Evolutionary conservation across 2,329 filamentous ascomycete species (phyloP).

Genomic region (Chaetoscypha palmicola): DNA sequence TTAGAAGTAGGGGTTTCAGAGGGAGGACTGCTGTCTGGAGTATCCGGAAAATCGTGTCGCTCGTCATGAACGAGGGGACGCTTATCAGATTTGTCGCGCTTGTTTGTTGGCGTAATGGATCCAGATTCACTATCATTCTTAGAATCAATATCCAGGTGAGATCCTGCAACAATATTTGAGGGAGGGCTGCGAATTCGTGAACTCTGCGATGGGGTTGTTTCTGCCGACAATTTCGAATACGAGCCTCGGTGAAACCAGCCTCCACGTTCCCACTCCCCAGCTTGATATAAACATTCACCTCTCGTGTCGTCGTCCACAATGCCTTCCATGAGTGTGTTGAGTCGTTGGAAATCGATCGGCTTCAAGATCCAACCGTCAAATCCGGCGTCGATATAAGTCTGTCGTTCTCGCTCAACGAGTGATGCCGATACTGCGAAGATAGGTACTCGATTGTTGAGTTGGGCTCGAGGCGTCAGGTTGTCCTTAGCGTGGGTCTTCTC

Average conservation of each 20-base stretch:
- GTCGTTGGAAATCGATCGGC: slow-evolving; percentile 72
- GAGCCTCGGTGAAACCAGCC: slow-evolving; percentile 60
- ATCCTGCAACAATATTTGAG: not conserved
- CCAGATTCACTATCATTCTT: slow-evolving; percentile 15
- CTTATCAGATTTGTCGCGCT: not conserved
- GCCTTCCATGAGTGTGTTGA: slow-evolving; percentile 62
- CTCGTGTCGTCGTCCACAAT: slow-evolving; percentile 56
- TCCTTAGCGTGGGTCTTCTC: slow-evolving; percentile 48
- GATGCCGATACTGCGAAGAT: slow-evolving; percentile 86
- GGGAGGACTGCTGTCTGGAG: slow-evolving; percentile 14
- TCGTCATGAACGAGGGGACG: slow-evolving; percentile 16
- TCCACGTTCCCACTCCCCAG: slow-evolving; percentile 75
- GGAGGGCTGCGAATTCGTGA: slow-evolving; percentile 8
- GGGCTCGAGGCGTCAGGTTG: slow-evolving; percentile 51
- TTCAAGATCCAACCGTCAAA: slow-evolving; percentile 92
- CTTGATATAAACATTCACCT: slow-evolving; percentile 56
- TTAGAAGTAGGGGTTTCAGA: too few relatives aligned
- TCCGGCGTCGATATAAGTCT: slow-evolving; percentile 66
- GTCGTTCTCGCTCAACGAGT: slow-evolving; percentile 60
- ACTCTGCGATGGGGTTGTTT: slow-evolving; percentile 9
- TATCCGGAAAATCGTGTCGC: not conserved
- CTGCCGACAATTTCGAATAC: slow-evolving; percentile 2
- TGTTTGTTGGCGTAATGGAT: slow-evolving; percentile 9
- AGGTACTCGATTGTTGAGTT: slow-evolving; percentile 59
- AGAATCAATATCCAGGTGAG: slow-evolving; percentile 5